Evolutionary conservation across 1,139 yeast species (phyloP).

Genomic region (Pichia sp.): DNA sequence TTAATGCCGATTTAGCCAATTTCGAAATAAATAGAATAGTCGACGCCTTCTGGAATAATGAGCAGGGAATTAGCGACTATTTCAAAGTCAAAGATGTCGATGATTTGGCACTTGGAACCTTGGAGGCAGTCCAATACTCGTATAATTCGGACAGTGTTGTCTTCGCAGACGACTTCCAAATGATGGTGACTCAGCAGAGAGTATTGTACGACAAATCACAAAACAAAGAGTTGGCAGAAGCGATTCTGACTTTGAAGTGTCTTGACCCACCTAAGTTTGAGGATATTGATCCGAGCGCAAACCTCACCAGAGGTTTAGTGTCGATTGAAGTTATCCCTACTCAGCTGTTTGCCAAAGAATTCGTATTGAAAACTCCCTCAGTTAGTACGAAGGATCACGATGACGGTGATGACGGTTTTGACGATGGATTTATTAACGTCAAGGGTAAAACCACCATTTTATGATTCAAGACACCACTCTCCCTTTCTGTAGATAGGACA

Average conservation of each 20-base stretch:
- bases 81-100: constrained; percentile 25
- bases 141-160: constrained; percentile 24
- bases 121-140: constrained; percentile 34
- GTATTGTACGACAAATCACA: constrained; percentile 29
- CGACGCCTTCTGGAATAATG: constrained; percentile 35
- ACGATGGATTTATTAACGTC: constrained; percentile 32
- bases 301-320: constrained; percentile 24
- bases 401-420: constrained; percentile 14
- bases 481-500: neutral
- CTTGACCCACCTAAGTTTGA: constrained; percentile 21
- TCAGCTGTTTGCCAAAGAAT: constrained; percentile 22
- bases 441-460: constrained; percentile 30
- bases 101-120: constrained; percentile 30
- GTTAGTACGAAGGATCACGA: constrained; percentile 16
- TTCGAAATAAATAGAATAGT: constrained; percentile 32
- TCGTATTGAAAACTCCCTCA: constrained; percentile 31
- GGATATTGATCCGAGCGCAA: constrained; percentile 27
- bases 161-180: constrained; percentile 18
- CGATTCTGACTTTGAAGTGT: constrained; percentile 24
- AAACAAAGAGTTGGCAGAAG: constrained; percentile 29
- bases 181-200: constrained; percentile 30
- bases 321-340: constrained; percentile 35
- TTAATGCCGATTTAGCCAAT: constrained; percentile 28
- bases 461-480: constrained; percentile 10
- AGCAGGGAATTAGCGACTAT: constrained; percentile 30